Conservation (phyloP, 176 grass and related monocot genomes). For the Olyra latifolia region DNA sequence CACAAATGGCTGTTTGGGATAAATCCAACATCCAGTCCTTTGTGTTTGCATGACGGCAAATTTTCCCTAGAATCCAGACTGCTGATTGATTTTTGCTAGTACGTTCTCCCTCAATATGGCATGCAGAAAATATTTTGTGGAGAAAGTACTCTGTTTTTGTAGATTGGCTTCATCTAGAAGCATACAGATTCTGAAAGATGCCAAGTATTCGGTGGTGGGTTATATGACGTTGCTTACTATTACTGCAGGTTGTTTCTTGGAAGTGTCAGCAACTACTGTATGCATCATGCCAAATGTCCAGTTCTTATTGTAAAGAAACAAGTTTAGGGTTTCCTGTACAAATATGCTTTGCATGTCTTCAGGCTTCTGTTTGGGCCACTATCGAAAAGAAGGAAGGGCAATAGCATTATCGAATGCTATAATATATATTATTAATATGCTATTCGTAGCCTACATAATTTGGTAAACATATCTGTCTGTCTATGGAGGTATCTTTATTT, state of each 20-base stretch:
- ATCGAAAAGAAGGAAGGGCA: not conserved
- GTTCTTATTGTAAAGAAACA: slow-evolving; percentile 51
- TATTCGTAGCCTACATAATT: not conserved
- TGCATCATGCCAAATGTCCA: slow-evolving; percentile 43
- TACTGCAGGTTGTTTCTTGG: slow-evolving; percentile 39
- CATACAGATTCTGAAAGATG: no score
- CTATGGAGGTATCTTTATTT: not conserved
- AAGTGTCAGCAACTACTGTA: slow-evolving; percentile 53
- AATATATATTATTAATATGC: not conserved
- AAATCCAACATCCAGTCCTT: not conserved
- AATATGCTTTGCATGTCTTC: not conserved
- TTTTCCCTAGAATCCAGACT: not conserved
- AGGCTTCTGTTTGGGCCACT: not conserved
- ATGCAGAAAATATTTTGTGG: no score
- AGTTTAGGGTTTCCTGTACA: not conserved
- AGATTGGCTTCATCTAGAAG: not conserved
- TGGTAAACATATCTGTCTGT: not conserved
- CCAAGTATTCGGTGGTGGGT: no score
- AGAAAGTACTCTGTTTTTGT: not conserved
- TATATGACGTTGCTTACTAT: not conserved
- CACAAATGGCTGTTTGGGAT: no score
- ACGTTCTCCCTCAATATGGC: no score
- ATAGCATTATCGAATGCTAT: not conserved
- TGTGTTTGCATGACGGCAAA: not conserved
- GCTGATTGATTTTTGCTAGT: not conserved